A percentile compares a stretch with the other conserved stretches of the same genome.
Evolutionary conservation across 2,329 filamentous ascomycete genomes (phyloP).

Genomic region (Trichoderma polysporum): DNA sequence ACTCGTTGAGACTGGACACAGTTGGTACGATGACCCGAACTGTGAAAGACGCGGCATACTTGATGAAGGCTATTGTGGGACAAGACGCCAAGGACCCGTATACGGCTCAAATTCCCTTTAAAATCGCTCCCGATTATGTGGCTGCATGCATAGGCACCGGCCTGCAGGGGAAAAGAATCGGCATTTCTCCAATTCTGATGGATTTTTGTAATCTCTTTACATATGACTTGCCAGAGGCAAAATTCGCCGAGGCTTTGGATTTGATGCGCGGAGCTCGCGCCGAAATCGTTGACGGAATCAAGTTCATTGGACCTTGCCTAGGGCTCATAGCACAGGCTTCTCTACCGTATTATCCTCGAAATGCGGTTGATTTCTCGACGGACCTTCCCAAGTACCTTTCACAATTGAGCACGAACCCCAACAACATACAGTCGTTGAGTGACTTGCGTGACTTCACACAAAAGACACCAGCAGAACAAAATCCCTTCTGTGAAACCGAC

Average conservation of each 20-base stretch:
- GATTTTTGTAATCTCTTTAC: constrained; percentile 46
- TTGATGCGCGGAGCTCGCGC: constrained; percentile 54
- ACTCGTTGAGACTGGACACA: constrained; percentile 63
- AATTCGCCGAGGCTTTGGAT: constrained; percentile 55
- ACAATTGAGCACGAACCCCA: constrained; percentile 57
- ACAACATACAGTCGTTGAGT: constrained; percentile 50
- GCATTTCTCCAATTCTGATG: constrained; percentile 60
- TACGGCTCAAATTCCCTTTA: constrained; percentile 56
- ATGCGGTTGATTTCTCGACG: constrained; percentile 54
- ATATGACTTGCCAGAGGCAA: neutral
- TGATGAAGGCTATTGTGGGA: constrained; percentile 63
- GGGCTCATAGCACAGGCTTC: neutral
- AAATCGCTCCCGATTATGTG: constrained; percentile 57
- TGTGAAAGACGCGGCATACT: constrained; percentile 63
- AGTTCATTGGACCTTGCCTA: constrained; percentile 35
- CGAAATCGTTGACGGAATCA: constrained; percentile 55
- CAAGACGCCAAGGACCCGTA: constrained; percentile 60
- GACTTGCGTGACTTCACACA: constrained; percentile 58
- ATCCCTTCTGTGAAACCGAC: constrained; percentile 55
- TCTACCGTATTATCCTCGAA: constrained; percentile 32
- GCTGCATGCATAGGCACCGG: constrained; percentile 54
- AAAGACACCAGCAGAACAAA: constrained; percentile 51
- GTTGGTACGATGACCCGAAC: constrained; percentile 65
- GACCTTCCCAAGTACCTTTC: constrained; percentile 56
- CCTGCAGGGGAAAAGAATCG: constrained; percentile 59